These are phyloP conservation scores for Fusarium sp. DNA, from an alignment of 2,329 filamentous ascomycete species.

Conservation along the genomic window DNA sequence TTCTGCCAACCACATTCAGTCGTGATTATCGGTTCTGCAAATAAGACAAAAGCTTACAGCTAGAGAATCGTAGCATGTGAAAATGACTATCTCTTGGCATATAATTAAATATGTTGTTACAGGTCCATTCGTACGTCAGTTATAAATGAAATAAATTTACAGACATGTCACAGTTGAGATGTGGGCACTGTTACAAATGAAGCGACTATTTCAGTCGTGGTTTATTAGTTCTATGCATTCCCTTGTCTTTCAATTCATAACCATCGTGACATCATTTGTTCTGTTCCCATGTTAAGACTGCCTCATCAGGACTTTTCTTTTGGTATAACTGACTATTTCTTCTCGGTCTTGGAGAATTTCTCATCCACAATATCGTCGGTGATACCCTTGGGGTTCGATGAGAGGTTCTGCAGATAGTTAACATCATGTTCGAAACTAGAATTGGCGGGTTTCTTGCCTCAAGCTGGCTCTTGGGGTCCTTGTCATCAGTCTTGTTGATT, in stretches of 20 bases:
- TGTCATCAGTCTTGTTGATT: constrained; percentile 57
- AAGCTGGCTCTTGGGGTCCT: constrained; percentile 60
- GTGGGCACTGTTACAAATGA: not conserved
- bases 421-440: accelerated
- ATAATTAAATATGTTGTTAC: accelerated
- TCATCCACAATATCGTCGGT: constrained; percentile 68
- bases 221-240: constrained; percentile 19
- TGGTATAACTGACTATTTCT: constrained; percentile 12
- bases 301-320: not conserved
- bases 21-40: not conserved
- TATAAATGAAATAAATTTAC: no score
- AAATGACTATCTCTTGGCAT: not conserved
- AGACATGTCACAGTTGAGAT: no score
- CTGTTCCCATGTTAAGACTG: not conserved
- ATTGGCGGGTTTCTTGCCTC: constrained; percentile 49
- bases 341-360: constrained; percentile 64
- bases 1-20: not conserved
- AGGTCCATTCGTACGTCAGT: not conserved
- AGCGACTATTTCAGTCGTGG: not conserved
- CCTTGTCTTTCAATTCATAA: constrained; percentile 8
- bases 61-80: not conserved
- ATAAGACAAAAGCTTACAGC: no score
- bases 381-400: constrained; percentile 71
- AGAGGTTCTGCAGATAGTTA: constrained; percentile 53
- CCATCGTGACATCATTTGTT: not conserved